These are phyloP conservation scores for Xylaria flabelliformis DNA, from an alignment of 495 filamentous ascomycete species.

Conservation along the genomic window DNA sequence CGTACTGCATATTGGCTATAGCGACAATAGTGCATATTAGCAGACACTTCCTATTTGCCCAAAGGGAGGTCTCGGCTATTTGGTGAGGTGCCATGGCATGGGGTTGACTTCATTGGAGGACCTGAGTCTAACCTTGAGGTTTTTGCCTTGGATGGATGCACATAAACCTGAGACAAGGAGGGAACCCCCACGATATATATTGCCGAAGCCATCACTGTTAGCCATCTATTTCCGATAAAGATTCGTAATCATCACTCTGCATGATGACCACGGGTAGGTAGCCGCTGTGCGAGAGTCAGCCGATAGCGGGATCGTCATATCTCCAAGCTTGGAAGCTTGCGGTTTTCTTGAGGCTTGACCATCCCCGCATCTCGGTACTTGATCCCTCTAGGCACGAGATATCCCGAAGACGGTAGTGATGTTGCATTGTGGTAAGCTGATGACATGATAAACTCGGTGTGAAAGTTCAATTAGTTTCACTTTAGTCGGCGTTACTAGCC, in stretches of 20 bases:
- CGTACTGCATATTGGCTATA: slow-evolving; percentile 53
- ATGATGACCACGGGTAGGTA: neutral
- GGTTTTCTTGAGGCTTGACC: neutral
- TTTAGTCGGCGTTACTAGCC: neutral
- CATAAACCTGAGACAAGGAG: neutral
- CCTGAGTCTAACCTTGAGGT: neutral
- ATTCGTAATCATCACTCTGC: slow-evolving; percentile 14
- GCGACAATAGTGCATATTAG: slow-evolving; percentile 48
- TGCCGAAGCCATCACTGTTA: neutral
- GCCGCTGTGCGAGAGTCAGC: neutral
- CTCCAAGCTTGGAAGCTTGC: neutral
- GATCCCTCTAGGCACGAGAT: neutral
- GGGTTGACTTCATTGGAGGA: neutral
- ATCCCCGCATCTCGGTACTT: slow-evolving; percentile 43
- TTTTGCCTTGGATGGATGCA: neutral
- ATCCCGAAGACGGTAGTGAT: neutral
- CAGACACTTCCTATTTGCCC: slow-evolving; percentile 49
- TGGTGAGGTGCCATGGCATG: slow-evolving; percentile 27
- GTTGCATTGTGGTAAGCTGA: neutral
- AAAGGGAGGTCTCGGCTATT: slow-evolving; percentile 47
- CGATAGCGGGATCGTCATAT: slow-evolving; percentile 7
- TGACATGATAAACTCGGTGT: neutral
- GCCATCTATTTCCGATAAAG: neutral
- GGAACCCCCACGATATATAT: neutral
- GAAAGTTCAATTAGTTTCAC: neutral